Evolutionary conservation across 1,284 basidiomycete genomes (phyloP), one percentile per base, ranked within the genome.

Genomic region (Trametes hirsuta): DNA sequence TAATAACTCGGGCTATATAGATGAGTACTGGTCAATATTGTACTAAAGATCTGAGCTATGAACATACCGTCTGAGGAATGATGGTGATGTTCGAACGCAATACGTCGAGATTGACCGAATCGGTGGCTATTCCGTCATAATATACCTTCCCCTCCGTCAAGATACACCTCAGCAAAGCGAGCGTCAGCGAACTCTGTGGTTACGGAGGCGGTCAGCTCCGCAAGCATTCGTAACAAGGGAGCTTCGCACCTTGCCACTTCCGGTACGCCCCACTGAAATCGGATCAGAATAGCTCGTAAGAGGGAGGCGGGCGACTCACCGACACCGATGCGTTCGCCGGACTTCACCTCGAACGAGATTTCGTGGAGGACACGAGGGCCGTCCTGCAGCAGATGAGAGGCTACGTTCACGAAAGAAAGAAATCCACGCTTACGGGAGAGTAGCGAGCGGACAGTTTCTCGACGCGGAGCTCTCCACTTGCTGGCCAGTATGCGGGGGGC

Each of bases 401-500:
- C 18, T 18, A 18, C 18, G 18, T 18, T 18, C 18, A 18, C 18
- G 18, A 1, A 18, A 40, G 74, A 58, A 24, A 30, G 21, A 65
- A 25, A 4, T 15, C 12, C 14, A 30, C 53, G 24, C 66, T 21
- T 54, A 42, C 60, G 15, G 55, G 53, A 1, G 85, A 82, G 66
- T 88, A 90, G 25, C 80, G 78, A 18, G 86, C 85, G 6, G 79
- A 82, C 12, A 88, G 74, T 34, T 80, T 80, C 65, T 91, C 84
- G 0, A 91, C 86, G 2, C 76, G 72, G 25, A 93, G 75, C 34
- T 84, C 79, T 5, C 91, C 91, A 35, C 85, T 88, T 0, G 87
- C 81, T 0, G 91, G 92, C 91, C 92, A 94, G 60, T 89, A 85
- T 0, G 91, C 91, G 4, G 91, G 89, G 21, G 91, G 90, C 3